Base-by-base conservation (phyloP, 176 grass and related monocot species). In the Carex kokanica region DNA sequence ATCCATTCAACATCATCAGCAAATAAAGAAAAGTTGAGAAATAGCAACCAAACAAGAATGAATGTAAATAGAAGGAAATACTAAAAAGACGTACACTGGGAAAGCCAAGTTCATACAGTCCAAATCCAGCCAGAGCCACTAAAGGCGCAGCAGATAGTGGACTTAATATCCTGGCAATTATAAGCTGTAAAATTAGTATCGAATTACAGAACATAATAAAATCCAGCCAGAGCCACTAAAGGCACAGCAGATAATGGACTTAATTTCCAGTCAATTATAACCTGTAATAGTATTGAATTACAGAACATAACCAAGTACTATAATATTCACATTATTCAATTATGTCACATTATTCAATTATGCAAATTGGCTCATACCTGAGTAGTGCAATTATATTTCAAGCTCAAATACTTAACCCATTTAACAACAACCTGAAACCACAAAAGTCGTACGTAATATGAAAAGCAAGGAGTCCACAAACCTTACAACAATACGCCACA, bases 91-190 rank as follows among this genome's bases (percentile, higher is more conserved):
- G 83, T 86, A 98, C 96, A 78, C 84, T 84, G 68, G 96, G 93
- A 83, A 99, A 99, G 31, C 91, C 96, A 64, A 93, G 86, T 79
- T 95, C 89, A 80, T 93, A 99, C 63, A 95, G 93, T 0, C 96
- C 96, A 84, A 98, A 93, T 31, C 91, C 96, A 9, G 83, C 86
- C 47, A 99, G 89, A 2, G 91, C 89, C 13, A 99, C 91, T 25
- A 99, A 60, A n/a, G 93, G 93, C 0, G 83, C 89, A 18, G 88
- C 89, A 5, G 91, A 93, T 18, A 99, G 85, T 14, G 96, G 96
- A 88, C 93, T 99, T 60, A 95, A 70, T 51, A 90, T 69, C 74
- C 96, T 99, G 64, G 79, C 83, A 73, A 63, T 85, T 65, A 83
- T 63, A 61, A 53, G 24, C 21, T 55, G 24, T 29, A 17, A 54